phyloP scores from a whole-genome alignment of 2,329 filamentous ascomycete genomes.

The Magnaporthales sp. region DNA sequence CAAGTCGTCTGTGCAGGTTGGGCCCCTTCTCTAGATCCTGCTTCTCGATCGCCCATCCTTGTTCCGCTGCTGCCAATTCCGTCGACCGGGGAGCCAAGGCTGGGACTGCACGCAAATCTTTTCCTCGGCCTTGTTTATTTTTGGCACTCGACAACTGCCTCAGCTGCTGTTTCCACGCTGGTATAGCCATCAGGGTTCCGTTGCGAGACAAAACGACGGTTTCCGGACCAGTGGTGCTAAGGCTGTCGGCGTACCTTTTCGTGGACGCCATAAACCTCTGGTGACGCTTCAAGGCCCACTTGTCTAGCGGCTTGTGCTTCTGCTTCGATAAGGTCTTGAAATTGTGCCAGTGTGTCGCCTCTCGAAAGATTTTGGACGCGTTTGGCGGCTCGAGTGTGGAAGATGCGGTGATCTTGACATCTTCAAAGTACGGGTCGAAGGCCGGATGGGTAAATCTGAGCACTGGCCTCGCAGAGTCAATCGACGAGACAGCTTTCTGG shows the following conservation, averaged over 20 bases:
- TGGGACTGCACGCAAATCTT: too few species aligned
- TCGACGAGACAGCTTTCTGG: not conserved
- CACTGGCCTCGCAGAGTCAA: conserved; percentile 17
- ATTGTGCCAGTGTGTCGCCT: conserved; percentile 55
- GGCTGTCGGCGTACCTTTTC: conserved; percentile 58
- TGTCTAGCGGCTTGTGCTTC: conserved; percentile 15
- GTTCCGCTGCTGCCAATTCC: too few species aligned
- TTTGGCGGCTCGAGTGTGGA: conserved; percentile 14
- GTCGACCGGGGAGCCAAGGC: too few species aligned
- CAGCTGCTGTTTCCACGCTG: too few species aligned
- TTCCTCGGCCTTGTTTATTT: too few species aligned
- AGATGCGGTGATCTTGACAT: conserved; percentile 27
- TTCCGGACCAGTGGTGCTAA: conserved; percentile 19
- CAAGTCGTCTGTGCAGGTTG: conserved; percentile 33
- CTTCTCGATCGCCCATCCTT: conserved; percentile 34
- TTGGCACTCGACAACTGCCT: too few species aligned
- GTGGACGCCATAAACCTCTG: conserved; percentile 62
- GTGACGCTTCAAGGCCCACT: conserved; percentile 35
- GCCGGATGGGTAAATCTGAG: conserved; percentile 38
- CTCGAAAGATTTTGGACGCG: conserved; percentile 31
- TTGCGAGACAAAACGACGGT: too few species aligned
- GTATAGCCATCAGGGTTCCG: too few species aligned
- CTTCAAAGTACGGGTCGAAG: conserved; percentile 33
- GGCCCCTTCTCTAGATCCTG: conserved; percentile 35
- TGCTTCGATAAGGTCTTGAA: conserved; percentile 38